Evolutionary conservation across 164 flowering plant genomes (phyloP).

Genomic region (Cinnamomum micranthum): DNA sequence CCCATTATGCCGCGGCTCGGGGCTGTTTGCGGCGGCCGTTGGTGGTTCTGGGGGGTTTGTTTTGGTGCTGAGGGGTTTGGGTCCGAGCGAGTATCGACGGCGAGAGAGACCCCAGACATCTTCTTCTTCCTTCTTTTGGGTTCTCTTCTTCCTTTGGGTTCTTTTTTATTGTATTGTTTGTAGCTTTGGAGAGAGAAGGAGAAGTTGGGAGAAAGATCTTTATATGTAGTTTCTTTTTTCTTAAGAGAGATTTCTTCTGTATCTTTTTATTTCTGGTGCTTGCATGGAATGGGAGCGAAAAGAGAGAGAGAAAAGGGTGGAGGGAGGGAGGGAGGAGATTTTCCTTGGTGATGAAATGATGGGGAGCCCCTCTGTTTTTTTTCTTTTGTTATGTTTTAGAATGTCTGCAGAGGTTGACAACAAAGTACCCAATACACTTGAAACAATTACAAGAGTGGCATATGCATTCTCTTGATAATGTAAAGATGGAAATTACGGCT

Average conservation of each 20-base stretch:
- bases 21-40: constrained; percentile 16
- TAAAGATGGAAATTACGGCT: no score
- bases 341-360: neutral
- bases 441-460: no score
- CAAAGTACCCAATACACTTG: no score
- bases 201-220: neutral
- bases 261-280: neutral
- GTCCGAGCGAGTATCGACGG: constrained; percentile 47
- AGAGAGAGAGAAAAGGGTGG: neutral
- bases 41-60: constrained; percentile 1
- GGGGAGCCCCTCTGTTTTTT: no score
- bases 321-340: neutral
- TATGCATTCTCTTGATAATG: no score
- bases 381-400: no score
- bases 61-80: constrained; percentile 15
- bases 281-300: neutral
- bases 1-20: constrained; percentile 63
- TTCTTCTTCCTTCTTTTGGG: neutral
- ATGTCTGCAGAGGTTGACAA: no score
- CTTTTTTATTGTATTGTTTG: no score
- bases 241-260: neutral
- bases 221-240: no score
- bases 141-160: neutral
- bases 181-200: no score
- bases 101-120: constrained; percentile 70